Base-by-base conservation (phyloP, 441 rosid species). In the Pelargonium exstipulatum region DNA sequence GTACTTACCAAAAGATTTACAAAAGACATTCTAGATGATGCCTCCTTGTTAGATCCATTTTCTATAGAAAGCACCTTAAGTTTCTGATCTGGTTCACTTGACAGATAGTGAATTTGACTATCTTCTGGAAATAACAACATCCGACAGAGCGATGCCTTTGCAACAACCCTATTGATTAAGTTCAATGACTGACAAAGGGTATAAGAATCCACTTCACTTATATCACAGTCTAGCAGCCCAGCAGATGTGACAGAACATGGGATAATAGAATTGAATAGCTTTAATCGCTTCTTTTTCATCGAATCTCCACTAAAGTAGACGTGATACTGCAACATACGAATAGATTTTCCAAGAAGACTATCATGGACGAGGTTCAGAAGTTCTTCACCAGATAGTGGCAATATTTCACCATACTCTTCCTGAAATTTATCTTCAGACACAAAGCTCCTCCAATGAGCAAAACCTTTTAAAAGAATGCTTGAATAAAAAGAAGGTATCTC, bases 311-410 rank as follows among this genome's bases (percentile, higher is more conserved):
- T 77, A 42, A 83, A 83, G 76, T 77, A 64, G 71, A 88, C 83
- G 78, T 89, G 88, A 63, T 69, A 78, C 64, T 69, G 84, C 72
- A 95, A 77, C 95, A 92, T 81, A 60, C 65, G 77, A 70, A 90
- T 71, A 62, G 96, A 86, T 83, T 86, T 88, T 63, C 92, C 92
- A 68, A 92, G 92, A 79, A 83, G 82, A 79, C 95, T 92, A 66
- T 72, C 82, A 76, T 87, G 73, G 72, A 84, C 81, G 73, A 84
- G 81, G 74, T 73, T 70, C 69, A 86, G 73, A 75, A 92, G 79
- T 46, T 87, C 90, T 67, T 81, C 90, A 61, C 69, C 48, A 20
- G 92, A 81, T 24, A 85, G 82, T 64, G 87, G 78, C 62, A 79
- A 66, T 67, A 77, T 62, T 58, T 79, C 81, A 16, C 78, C 88